phyloP scores from a whole-genome alignment of 192 early-diverging fungal species.

The Podila horticola region DNA sequence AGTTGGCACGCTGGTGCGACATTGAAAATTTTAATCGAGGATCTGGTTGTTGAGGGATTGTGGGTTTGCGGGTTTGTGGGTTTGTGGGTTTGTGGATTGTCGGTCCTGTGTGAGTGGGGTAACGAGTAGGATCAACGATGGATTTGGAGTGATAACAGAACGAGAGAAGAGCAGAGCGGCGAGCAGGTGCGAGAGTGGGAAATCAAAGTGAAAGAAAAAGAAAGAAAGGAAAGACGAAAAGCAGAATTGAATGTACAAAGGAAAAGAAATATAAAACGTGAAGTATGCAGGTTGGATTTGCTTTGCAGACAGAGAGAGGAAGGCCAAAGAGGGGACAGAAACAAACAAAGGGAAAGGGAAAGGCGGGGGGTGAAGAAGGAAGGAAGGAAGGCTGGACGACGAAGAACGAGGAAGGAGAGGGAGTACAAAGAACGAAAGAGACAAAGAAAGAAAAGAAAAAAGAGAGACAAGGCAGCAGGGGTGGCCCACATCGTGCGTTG shows the following conservation, averaged over 20 bases:
- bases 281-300: too few relatives aligned
- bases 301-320: slow-evolving; percentile 1
- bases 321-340: background rate
- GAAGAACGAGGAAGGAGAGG: too few relatives aligned
- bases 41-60: background rate
- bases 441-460: too few relatives aligned
- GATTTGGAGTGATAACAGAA: background rate
- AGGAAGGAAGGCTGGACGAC: too few relatives aligned
- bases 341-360: too few relatives aligned
- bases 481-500: too few relatives aligned
- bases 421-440: too few relatives aligned
- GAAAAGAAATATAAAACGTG: too few relatives aligned
- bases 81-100: background rate
- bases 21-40: slow-evolving; percentile 5
- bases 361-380: too few relatives aligned
- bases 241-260: background rate
- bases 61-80: background rate
- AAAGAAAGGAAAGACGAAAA: background rate
- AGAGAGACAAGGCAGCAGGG: too few relatives aligned
- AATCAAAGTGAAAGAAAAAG: slow-evolving; percentile 5
- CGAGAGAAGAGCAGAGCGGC: background rate
- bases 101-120: background rate
- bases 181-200: background rate
- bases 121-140: slow-evolving; percentile 1
- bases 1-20: slow-evolving; percentile 41